Percentiles rank a stretch among this genome's conserved stretches.
These are phyloP conservation scores for Chlorella sp. DNA, from an alignment of 139 green algal genomes.

Conservation along the genomic window DNA sequence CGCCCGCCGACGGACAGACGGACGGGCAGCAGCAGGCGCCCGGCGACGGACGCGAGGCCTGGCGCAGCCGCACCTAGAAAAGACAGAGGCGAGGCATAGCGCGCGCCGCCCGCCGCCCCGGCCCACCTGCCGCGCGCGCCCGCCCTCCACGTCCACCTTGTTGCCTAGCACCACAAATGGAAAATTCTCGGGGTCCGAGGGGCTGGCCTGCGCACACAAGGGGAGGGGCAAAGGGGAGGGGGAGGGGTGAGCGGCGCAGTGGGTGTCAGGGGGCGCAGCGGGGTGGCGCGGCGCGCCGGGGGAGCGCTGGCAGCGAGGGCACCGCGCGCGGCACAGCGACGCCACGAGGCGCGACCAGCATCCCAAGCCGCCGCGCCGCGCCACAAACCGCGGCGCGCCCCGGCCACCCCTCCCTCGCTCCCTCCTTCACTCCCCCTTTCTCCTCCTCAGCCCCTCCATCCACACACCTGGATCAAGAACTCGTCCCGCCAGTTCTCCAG, in stretches of 20 bases:
- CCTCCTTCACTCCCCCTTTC: background rate
- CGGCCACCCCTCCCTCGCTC: background rate
- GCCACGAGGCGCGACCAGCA: no score
- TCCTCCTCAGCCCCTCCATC: background rate
- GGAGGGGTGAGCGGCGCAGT: no score
- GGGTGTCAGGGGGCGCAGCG: no score
- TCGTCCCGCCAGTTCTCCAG: constrained; percentile 99
- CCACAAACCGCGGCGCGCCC: background rate
- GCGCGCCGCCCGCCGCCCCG: background rate
- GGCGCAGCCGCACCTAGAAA: no score
- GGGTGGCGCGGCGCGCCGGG: no score
- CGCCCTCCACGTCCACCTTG: constrained; percentile 95
- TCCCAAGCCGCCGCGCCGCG: no score
- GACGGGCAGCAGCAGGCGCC: no score
- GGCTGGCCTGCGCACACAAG: constrained; percentile 65
- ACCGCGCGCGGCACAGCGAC: no score
- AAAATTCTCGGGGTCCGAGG: constrained; percentile 91
- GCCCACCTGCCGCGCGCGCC: constrained; percentile 75
- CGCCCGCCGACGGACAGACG: no score
- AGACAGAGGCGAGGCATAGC: background rate
- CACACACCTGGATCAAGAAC: constrained; percentile 91
- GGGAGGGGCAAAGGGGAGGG: background rate
- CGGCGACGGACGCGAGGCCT: no score
- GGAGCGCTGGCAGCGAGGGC: no score
- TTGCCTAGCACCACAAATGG: constrained; percentile 99